A percentile compares a stretch with the other conserved stretches of the same genome.
Conservation (phyloP, 164 flowering plant genomes). For the Piper longum region DNA sequence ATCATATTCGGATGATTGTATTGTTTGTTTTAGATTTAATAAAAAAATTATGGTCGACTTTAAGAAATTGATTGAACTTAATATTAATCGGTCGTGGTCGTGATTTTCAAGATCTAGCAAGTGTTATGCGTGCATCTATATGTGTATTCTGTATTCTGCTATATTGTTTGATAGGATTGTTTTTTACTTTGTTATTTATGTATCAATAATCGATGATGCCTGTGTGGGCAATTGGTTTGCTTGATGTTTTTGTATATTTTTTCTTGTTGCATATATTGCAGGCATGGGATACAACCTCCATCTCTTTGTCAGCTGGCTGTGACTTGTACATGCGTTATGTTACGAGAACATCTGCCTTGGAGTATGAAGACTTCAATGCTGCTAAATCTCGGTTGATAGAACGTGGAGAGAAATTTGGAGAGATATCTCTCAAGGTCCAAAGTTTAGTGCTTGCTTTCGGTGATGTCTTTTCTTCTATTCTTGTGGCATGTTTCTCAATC, state of each 20-base stretch:
- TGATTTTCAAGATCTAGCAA: no score
- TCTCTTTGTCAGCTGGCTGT: slow-evolving; percentile 92
- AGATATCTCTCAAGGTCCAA: slow-evolving; percentile 77
- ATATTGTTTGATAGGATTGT: no score
- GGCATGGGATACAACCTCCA: slow-evolving; percentile 93
- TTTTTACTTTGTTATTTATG: no score
- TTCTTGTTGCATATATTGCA: slow-evolving; percentile 13
- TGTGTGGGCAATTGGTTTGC: background rate
- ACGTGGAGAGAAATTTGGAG: slow-evolving; percentile 95
- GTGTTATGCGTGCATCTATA: no score
- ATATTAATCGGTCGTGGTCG: no score
- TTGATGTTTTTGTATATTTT: background rate
- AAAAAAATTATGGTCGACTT: no score
- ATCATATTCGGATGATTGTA: no score
- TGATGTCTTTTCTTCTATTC: background rate
- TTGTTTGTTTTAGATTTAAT: no score
- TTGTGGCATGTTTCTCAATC: background rate
- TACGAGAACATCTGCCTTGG: slow-evolving; percentile 89
- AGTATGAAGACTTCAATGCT: slow-evolving; percentile 78
- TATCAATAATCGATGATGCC: background rate
- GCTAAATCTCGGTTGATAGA: slow-evolving; percentile 91
- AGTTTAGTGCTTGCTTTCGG: background rate
- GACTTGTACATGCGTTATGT: slow-evolving; percentile 94
- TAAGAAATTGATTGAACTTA: no score
- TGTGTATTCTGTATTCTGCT: no score